Evolutionary conservation across 2,329 filamentous ascomycete species (phyloP).

Genomic region (Aspergillus carbonarius): DNA sequence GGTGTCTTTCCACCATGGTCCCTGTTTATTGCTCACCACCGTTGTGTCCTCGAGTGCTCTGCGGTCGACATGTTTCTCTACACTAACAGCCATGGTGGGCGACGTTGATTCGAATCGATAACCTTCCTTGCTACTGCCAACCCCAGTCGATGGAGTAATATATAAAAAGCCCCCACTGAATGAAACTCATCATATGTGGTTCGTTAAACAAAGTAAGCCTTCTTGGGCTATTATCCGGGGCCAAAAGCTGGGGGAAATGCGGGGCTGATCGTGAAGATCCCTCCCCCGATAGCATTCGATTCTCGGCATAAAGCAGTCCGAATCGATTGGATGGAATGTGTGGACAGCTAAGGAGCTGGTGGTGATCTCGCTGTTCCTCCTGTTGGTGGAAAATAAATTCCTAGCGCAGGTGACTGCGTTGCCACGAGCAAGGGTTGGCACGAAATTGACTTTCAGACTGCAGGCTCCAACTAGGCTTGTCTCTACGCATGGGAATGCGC

Average conservation of each 20-base stretch:
- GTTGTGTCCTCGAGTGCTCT: background rate
- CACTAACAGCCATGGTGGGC: background rate
- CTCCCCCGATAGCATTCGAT: background rate
- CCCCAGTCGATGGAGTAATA: background rate
- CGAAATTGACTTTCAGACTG: background rate
- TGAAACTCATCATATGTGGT: background rate
- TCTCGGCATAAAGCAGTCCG: background rate
- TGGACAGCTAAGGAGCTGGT: background rate
- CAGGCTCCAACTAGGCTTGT: background rate
- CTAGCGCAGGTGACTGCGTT: background rate
- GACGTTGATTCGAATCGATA: background rate
- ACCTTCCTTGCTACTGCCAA: background rate
- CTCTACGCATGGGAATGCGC: background rate
- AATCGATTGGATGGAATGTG: background rate
- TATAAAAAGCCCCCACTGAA: background rate
- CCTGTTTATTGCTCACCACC: background rate
- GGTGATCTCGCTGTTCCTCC: background rate
- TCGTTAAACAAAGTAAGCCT: background rate
- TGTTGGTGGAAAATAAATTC: conserved; percentile 1
- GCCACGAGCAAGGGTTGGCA: background rate
- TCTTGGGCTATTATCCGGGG: background rate
- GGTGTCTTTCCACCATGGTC: background rate
- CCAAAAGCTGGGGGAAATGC: background rate
- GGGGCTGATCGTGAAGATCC: background rate
- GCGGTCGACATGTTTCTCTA: background rate